Base-by-base conservation (phyloP, 1,284 basidiomycete genomes). In the Cryptococcus floricola region DNA sequence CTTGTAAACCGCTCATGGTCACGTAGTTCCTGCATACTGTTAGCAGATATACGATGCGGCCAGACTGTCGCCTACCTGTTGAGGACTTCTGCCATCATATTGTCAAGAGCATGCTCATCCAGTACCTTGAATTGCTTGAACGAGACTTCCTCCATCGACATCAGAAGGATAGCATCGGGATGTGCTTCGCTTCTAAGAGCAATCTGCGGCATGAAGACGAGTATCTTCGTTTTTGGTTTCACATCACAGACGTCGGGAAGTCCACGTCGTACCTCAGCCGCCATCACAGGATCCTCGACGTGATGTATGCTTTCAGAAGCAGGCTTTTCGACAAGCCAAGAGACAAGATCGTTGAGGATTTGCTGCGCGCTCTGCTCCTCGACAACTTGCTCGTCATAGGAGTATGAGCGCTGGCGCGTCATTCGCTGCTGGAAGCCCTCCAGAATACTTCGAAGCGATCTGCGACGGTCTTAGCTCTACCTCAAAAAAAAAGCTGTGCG, bases 141-240 rank as follows among this genome's bases (percentile, higher is more conserved):
- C 58, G 89, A 88, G 8, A 89, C 85, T 64, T 91, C 87, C 28
- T 89, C 84, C 19, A 93, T 88, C 12, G 90, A 86, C 8, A 97
- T 79, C 34, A 96, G 82, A 55, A 90, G 82, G 16, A 87, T 84
- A 2, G 86, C 82, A 52, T 86, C 83, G 23, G 80, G 75, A 44
- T 83, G 80, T 0, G 80, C 77, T 43, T 87, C 84, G 63, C 86
- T 88, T 39, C 84, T 81, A 28, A 98, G 78, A 3, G 94, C 85
- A 48, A 98, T 83, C 74, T 98, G 95, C 16, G 95, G 94, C 69
- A 94, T 94, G 57, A 96, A 79, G 16, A 98, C 81, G 25, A 95
- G 80, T 65, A 89, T 87, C 65, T 89, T 87, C 69, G 91, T 85
- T 56, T 86, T 86, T 61, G 88, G 78, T 54, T 77, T 74, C 43